Evolutionary conservation across 768 basidiomycete genomes (phyloP).

Genomic region (Suillus ampliporus): DNA sequence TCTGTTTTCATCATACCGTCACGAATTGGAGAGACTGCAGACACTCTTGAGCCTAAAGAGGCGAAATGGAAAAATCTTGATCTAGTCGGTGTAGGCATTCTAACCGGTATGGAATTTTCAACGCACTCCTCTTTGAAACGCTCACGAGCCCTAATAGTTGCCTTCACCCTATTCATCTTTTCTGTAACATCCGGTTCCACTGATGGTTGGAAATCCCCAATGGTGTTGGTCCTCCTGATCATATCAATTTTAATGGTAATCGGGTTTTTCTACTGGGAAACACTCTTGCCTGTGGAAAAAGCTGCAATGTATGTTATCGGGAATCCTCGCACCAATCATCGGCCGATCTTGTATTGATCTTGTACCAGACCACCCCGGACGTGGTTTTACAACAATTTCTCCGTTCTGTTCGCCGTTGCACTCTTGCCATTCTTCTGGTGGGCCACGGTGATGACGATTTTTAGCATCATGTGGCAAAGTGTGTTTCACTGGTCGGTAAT

Average conservation of each 20-base stretch:
- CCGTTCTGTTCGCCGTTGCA: slow-evolving; percentile 42
- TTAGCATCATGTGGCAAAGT: slow-evolving; percentile 46
- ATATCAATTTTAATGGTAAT: slow-evolving; percentile 46
- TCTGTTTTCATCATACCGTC: slow-evolving; percentile 42
- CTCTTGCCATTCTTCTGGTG: slow-evolving; percentile 51
- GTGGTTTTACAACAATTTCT: slow-evolving; percentile 49
- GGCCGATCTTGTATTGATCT: not conserved
- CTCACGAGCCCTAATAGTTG: slow-evolving; percentile 17
- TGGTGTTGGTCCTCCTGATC: slow-evolving; percentile 51
- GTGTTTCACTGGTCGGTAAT: slow-evolving; percentile 49
- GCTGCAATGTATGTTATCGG: slow-evolving; percentile 47
- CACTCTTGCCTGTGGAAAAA: slow-evolving; percentile 40
- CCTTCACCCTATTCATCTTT: slow-evolving; percentile 43
- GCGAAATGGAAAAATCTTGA: slow-evolving; percentile 42
- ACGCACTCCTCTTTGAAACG: not conserved
- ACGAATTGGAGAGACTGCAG: slow-evolving; percentile 13
- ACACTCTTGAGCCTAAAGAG: not conserved
- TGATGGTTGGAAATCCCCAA: slow-evolving; percentile 52
- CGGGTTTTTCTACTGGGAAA: slow-evolving; percentile 58
- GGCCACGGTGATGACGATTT: slow-evolving; percentile 39
- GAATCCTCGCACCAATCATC: not conserved
- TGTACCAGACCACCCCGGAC: slow-evolving; percentile 43
- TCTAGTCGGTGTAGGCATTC: slow-evolving; percentile 42
- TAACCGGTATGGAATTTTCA: slow-evolving; percentile 37
- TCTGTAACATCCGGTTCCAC: slow-evolving; percentile 51